Evolutionary conservation across 1,284 basidiomycete species (phyloP).

Genomic region (Thelephora terrestris): DNA sequence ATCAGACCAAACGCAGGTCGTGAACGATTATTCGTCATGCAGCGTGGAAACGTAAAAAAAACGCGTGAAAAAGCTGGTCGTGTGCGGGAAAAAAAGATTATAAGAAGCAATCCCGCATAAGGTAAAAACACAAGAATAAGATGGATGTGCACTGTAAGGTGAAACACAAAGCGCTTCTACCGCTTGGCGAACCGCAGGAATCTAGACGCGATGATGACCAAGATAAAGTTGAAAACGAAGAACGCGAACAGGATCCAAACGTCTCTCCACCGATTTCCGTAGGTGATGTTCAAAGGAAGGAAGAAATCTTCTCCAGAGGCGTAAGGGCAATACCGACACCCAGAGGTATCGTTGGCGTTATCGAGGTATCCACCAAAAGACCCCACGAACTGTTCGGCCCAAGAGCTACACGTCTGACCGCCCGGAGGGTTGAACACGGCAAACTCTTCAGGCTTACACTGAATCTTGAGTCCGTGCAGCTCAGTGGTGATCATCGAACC

Average conservation of each 20-base stretch:
- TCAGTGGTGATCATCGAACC: slow-evolving; percentile 72
- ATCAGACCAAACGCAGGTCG: too few relatives aligned
- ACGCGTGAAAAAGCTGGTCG: too few relatives aligned
- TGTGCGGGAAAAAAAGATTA: too few relatives aligned
- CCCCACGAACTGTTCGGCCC: slow-evolving; percentile 58
- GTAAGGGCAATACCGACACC: slow-evolving; percentile 72
- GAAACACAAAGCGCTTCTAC: too few relatives aligned
- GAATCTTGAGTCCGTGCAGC: slow-evolving; percentile 63
- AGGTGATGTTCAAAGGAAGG: slow-evolving; percentile 59
- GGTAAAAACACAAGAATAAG: too few relatives aligned
- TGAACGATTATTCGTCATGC: too few relatives aligned
- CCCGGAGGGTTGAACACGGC: slow-evolving; percentile 59
- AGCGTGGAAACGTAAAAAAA: too few relatives aligned
- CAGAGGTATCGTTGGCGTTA: slow-evolving; percentile 49
- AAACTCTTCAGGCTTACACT: slow-evolving; percentile 62
- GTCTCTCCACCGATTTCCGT: slow-evolving; percentile 61
- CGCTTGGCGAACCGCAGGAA: slow-evolving; percentile 66
- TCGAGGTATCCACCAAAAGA: slow-evolving; percentile 71
- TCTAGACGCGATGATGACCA: slow-evolving; percentile 49
- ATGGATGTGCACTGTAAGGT: too few relatives aligned
- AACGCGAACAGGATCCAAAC: slow-evolving; percentile 61
- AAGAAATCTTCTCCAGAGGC: slow-evolving; percentile 63
- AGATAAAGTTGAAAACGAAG: slow-evolving; percentile 21
- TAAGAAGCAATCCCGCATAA: too few relatives aligned
- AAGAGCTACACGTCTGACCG: slow-evolving; percentile 65